Evolutionary conservation across 805 yeast genomes (phyloP), one percentile per base, ranked within the genome.

Genomic region (Starmerella ratchasimensis): DNA sequence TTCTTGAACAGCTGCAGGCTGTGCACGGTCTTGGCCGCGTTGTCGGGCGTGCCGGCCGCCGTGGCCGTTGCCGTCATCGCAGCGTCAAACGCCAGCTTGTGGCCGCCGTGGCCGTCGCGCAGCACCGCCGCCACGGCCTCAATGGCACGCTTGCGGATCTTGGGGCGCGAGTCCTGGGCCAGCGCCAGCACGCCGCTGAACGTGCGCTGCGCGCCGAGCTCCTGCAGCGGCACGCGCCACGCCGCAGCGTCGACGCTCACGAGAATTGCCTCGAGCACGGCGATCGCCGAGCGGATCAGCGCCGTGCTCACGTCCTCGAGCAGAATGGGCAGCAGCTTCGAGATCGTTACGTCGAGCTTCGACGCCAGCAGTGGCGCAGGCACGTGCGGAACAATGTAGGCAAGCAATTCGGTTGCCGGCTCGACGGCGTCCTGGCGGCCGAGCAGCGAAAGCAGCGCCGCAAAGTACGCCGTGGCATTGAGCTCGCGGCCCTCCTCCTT

Each of bases 81-180:
- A 6, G 82, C 93, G 28, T 81, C 77, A 55, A 88, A 96, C 28
- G 72, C 77, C 4, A 76, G 68, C 11, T 76, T 67, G 7, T 93
- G 88, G 9, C 84, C 80, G 9, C 94, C 93, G 8, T 76, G 74
- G 3, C 80, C 77, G 44, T 69, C 69, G 2, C 61, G 47, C 43
- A 90, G 62, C 22, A 90, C 63, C 3, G 64, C 68, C 34, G 67
- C 61, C n/a, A 90, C 68, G 2, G 96, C 80, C 41, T 90, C 98
- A 51, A 76, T 79, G 1, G 97, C 94, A 64, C 96, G 77, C 69
- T 80, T 82, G 57, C 98, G 74, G 10, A 90, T 93, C 52, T 90
- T 90, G 26, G 98, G 98, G 55, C 97, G 72, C 32, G 80, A 78
- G 58, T 90, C 96, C 30, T 81, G 61, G 0, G 88, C 72, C 44